Conservation (phyloP, 441 rosid species). For the Euphorbia corollata region DNA sequence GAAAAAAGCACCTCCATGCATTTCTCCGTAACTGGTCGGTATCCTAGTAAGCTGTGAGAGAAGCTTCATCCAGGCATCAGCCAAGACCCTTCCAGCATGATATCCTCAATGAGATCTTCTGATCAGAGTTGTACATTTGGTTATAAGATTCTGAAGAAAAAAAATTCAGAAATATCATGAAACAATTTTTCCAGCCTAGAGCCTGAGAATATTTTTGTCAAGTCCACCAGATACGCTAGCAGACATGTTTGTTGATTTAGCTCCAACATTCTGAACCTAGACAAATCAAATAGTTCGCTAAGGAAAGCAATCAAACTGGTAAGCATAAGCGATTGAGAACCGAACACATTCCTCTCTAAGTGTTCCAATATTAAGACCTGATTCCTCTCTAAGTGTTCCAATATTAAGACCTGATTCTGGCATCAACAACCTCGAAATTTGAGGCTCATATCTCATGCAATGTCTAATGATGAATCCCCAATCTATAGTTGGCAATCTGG, state of each 20-base stretch:
- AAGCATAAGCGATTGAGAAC: constrained; percentile 63
- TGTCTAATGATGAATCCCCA: constrained; percentile 78
- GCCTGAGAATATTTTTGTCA: constrained; percentile 61
- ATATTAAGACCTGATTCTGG: constrained; percentile 34
- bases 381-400: constrained; percentile 47
- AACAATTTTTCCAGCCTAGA: constrained; percentile 73
- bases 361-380: constrained; percentile 31
- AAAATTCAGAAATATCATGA: constrained; percentile 46
- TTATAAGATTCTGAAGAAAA: constrained; percentile 37
- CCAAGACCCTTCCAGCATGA: constrained; percentile 78
- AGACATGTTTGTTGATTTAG: constrained; percentile 52
- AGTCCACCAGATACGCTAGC: constrained; percentile 51
- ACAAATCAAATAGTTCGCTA: constrained; percentile 67
- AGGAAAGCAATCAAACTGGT: constrained; percentile 60
- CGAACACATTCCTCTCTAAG: constrained; percentile 64
- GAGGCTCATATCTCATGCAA: constrained; percentile 70
- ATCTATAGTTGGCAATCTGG: constrained; percentile 68
- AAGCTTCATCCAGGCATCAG: constrained; percentile 63
- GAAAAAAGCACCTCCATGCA: constrained; percentile 65
- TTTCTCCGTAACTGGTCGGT: constrained; percentile 45
- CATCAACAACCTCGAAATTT: constrained; percentile 27
- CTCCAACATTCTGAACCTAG: constrained; percentile 66
- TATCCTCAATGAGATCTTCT: constrained; percentile 46
- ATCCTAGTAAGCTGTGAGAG: constrained; percentile 46
- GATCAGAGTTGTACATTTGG: constrained; percentile 34